phyloP scores from a whole-genome alignment of 768 basidiomycete genomes.

The Pulveroboletus sp. region DNA sequence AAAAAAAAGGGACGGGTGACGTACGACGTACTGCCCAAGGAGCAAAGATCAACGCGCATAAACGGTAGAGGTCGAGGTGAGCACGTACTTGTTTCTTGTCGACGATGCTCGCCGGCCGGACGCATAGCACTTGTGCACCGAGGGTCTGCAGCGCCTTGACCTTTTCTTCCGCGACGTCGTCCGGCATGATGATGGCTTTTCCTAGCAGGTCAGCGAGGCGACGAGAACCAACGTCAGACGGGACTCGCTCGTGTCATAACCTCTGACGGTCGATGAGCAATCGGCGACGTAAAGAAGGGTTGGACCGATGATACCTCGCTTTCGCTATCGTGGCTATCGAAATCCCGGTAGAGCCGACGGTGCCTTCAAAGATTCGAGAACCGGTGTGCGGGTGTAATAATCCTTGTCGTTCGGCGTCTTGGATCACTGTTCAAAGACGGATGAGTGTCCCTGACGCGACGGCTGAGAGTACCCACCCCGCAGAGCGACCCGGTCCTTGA shows the following conservation, averaged over 20 bases:
- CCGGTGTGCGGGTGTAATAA: constrained; percentile 81
- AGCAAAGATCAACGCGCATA: constrained; percentile 2
- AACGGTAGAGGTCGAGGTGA: neutral
- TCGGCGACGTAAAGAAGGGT: neutral
- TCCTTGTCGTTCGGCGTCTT: constrained; percentile 85
- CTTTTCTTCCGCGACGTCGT: constrained; percentile 89
- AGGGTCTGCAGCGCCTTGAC: constrained; percentile 76
- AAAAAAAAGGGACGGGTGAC: no score
- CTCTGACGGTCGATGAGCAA: constrained; percentile 41
- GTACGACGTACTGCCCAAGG: constrained; percentile 56
- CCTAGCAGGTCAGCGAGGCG: neutral
- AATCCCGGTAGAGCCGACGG: constrained; percentile 93
- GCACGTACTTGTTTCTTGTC: constrained; percentile 84
- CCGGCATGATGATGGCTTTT: constrained; percentile 84
- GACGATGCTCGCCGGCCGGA: constrained; percentile 92
- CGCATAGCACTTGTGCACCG: constrained; percentile 85
- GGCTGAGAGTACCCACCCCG: constrained; percentile 54
- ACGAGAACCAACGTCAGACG: neutral
- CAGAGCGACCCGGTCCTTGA: constrained; percentile 96
- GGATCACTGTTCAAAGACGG: constrained; percentile 63
- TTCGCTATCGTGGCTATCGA: constrained; percentile 91
- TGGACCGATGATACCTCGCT: constrained; percentile 56
- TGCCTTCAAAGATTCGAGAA: constrained; percentile 95
- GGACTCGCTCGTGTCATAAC: constrained; percentile 75
- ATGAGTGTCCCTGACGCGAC: neutral